Evolutionary conservation across 2,329 filamentous ascomycete species (phyloP), one percentile per base, ranked within the genome.

Genomic region (Penicillium corylophilum): DNA sequence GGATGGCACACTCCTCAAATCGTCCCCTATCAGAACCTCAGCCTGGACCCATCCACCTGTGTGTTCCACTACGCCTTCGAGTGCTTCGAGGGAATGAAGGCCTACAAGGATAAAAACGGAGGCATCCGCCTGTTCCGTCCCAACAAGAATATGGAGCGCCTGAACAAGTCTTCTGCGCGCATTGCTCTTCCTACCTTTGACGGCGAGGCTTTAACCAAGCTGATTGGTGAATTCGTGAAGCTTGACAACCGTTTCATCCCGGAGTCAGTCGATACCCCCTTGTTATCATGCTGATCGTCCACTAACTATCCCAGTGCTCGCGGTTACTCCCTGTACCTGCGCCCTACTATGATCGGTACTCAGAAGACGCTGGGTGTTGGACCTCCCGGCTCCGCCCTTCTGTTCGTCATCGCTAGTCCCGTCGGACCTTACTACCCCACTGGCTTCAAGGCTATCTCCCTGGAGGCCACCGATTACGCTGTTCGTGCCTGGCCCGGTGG

Each of bases 41-140:
- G 89, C 41, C 87, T 99, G 65, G 94, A 97, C 73, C 94, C 94
- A 23, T 90, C 94, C 39, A 94, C 90, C 29, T 97, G 92, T 77
- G 94, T 97, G 57, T 93, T 99, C 77, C 94, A 99, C 82, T 99
- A 99, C 75, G 94, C 90, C 44, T 97, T 97, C 70, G 90, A 95
- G 74, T 94, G 89, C 73, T 99, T 99, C 75, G 94, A 99, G 79
- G 94, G 94, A 63, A 96, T 97, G 91, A 99, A 99, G 80, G 94
- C 94, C 54, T 99, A 99, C 82, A 95, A 93, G 75, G 90, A 95
- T 77, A 84, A 82, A 65, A 71, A 83, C 39, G 90, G 90, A 63
- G 77, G 85, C 53, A 83, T 96, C 62, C 86, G 93, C 49, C 80
- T 99, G 48, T 99, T 99, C 82, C 85, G 94, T 29, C 94, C 94